phyloP scores from a whole-genome alignment of 1,139 yeast genomes.

The Meyerozyma guilliermondii region DNA sequence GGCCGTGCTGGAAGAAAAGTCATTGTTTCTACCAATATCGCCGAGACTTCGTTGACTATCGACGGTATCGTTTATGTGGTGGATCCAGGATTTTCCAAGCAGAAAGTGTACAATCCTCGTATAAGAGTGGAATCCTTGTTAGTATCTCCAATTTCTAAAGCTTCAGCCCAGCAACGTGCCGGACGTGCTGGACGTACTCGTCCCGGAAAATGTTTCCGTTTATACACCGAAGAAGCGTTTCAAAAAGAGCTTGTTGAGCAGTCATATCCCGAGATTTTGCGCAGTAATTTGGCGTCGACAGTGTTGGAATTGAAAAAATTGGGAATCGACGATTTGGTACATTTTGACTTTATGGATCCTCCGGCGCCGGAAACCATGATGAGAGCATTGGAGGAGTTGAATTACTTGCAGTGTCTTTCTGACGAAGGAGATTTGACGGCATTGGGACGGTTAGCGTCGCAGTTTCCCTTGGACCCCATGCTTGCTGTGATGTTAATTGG shows the following conservation, averaged over 20 bases:
- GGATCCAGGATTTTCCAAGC: conserved; percentile 96
- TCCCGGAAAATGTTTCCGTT: conserved; percentile 95
- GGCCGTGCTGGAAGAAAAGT: conserved; percentile 93
- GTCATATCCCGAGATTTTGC: conserved; percentile 89
- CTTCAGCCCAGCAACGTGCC: conserved; percentile 96
- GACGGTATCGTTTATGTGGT: conserved; percentile 97
- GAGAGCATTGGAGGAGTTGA: conserved; percentile 95
- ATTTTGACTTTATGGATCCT: conserved; percentile 98
- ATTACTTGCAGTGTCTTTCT: conserved; percentile 81
- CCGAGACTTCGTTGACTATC: conserved; percentile 95
- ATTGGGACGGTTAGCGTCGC: conserved; percentile 83
- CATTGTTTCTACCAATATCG: conserved; percentile 91
- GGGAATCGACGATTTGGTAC: conserved; percentile 93
- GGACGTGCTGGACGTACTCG: conserved; percentile 99
- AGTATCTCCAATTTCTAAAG: conserved; percentile 95
- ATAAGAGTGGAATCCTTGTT: conserved; percentile 90
- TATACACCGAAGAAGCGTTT: conserved; percentile 96
- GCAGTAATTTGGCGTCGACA: conserved; percentile 87
- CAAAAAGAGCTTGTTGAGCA: conserved; percentile 91
- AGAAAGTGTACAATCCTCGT: conserved; percentile 94
- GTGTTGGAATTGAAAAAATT: conserved; percentile 89
- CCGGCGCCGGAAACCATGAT: conserved; percentile 99
- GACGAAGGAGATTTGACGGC: conserved; percentile 91
- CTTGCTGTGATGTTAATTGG: conserved; percentile 89
- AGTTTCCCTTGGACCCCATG: conserved; percentile 95